Base-by-base conservation (phyloP, 2,329 filamentous ascomycete genomes). In the Scedosporium boydii region DNA sequence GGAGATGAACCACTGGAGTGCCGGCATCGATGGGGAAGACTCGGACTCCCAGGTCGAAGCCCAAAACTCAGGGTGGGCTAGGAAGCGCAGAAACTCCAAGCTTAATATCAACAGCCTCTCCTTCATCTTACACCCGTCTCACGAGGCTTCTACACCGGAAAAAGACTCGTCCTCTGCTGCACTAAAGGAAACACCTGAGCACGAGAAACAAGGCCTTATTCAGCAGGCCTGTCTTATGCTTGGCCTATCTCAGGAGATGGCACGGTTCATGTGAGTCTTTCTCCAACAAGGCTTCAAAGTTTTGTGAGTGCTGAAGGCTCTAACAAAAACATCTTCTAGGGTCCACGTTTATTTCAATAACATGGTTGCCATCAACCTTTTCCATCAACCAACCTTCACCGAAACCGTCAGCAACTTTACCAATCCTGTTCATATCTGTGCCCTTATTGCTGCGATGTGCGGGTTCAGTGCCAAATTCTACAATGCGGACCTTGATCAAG, bases 291-390 rank as follows among this genome's bases (percentile, higher is more conserved):
- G 26, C 23, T n/a, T 56, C 14, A 23, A n/a, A n/a, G 18, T 4
- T 18, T 29, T 48, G 6, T 4, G 27, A 29, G 27, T 29, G 6
- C 27, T 29, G 27, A 29, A 29, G 27, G 27, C 27, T 29, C 27
- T 29, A 29, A 29, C 27, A 29, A 29, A 29, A 6, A 7, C 26
- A 41, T 29, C 41, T 57, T 3, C 12, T 46, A 68, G 68, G 38
- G 67, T 69, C 62, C 62, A 58, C 6, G 59, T 63, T 1, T 70
- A 69, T 63, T 74, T 73, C 58, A 66, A 69, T 42, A 71, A 71
- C 60, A 72, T 72, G 69, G 67, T 68, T 1, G 65, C 71, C 7
- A 70, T 74, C 44, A 68, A 68, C 56, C 63, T 74, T 2, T 73
- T 74, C 58, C 70, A 71, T 42, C 61, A 69, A 53, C 66, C 69